Evolutionary conservation across 306 rosid genomes (phyloP), one percentile per base, ranked within the genome.

Genomic region (Vachellia collinsii): DNA sequence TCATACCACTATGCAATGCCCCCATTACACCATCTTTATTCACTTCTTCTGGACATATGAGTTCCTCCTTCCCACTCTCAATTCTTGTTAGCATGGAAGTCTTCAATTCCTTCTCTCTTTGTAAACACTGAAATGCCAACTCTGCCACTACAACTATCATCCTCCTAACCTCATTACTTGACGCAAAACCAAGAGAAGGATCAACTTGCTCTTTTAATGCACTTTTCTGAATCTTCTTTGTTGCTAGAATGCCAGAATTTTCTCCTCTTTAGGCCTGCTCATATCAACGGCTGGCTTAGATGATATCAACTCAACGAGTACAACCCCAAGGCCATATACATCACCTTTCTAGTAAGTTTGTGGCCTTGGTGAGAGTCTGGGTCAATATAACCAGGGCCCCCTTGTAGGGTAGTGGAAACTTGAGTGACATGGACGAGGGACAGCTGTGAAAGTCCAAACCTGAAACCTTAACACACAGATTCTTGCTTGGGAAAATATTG

Each of bases 81-180:
- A 90, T 94, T n/a, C 64, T 85, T 82, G n/a, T 11, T 73, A 88
- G 78, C 94, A 94, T 94, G 11, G 89, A 73, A 68, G 98, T 94
- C 66, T 97, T 90, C 77, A 83, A 71, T 11, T 92, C 91, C 87
- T 82, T 89, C 77, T 89, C 92, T 86, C 66, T 81, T 78, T 90
- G 92, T 83, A 93, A 78, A 82, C 98, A 93, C 6, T 29, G 93
- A 51, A 91, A 89, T 67, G 97, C 98, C 86, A 93, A 87, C 48
- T 82, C 88, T 25, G 93, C 97, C 25, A 90, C 91, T 37, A 79
- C 84, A 73, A 81, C 85, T 67, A 86, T 75, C 93, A 79, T 88
- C 84, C 87, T 79, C 39, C 39, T 68, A 20, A 78, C 65, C 13
- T 78, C 83, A 61, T 37, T 34, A 78, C 88, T 81, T 0, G 79